These are phyloP conservation scores for Yueomyces sp. DNA, from an alignment of 1,139 yeast species.

Conservation along the genomic window DNA sequence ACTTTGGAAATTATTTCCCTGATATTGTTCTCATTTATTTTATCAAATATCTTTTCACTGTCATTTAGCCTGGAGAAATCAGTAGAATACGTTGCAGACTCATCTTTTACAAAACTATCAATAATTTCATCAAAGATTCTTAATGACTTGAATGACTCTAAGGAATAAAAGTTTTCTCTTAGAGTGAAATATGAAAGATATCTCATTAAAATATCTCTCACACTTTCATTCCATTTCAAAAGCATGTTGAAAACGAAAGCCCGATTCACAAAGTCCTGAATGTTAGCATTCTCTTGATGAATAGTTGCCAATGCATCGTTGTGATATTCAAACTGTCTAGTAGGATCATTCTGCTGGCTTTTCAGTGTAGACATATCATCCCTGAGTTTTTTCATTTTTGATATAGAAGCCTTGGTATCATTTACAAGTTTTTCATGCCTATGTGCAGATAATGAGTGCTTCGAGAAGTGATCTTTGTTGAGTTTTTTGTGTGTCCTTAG, in stretches of 20 bases:
- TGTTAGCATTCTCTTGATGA: not conserved
- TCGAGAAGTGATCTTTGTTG: not conserved
- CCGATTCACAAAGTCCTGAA: constrained; percentile 46
- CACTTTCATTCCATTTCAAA: constrained; percentile 65
- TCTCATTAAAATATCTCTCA: constrained; percentile 48
- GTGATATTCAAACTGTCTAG: not conserved
- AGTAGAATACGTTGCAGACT: constrained; percentile 1
- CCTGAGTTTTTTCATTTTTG: not conserved
- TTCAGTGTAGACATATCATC: not conserved
- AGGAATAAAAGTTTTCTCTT: constrained; percentile 34
- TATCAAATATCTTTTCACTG: constrained; percentile 1
- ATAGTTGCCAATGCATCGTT: constrained; percentile 2
- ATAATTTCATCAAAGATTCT: constrained; percentile 15
- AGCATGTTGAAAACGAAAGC: constrained; percentile 69
- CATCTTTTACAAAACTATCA: constrained; percentile 4
- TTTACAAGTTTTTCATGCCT: not conserved
- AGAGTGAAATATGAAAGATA: constrained; percentile 52
- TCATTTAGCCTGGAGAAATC: not conserved
- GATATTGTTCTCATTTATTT: not conserved
- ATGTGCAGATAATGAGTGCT: not conserved
- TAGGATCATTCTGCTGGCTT: not conserved
- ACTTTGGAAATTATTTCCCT: constrained; percentile 4
- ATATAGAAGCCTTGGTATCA: not conserved
- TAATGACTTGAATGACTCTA: constrained; percentile 16
- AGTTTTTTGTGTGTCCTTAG: constrained; percentile 2